These are phyloP conservation scores for Podila horticola DNA, from an alignment of 192 early-diverging fungal species.

Conservation along the genomic window DNA sequence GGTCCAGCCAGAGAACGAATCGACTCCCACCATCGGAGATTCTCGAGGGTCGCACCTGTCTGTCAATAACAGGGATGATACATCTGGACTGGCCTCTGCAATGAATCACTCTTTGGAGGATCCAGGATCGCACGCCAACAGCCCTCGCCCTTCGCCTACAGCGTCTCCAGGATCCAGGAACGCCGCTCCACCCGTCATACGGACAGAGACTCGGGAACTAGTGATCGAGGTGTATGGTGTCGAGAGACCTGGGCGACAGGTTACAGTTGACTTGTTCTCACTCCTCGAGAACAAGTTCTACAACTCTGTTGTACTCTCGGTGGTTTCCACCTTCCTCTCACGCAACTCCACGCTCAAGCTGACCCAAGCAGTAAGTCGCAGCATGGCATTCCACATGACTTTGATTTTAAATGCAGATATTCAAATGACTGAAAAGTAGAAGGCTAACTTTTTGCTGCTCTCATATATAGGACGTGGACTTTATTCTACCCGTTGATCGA, in stretches of 20 bases:
- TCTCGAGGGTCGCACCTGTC: conserved; percentile 14
- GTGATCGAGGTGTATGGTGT: conserved; percentile 80
- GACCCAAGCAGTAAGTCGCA: conserved; percentile 61
- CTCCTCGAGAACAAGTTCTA: conserved; percentile 74
- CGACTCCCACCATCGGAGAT: conserved; percentile 10
- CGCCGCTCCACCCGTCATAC: conserved; percentile 14
- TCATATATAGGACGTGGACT: conserved; percentile 74
- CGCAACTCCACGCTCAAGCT: conserved; percentile 75
- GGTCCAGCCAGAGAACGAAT: conserved; percentile 28
- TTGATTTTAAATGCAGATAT: neutral
- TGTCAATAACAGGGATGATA: neutral
- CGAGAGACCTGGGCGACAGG: conserved; percentile 61
- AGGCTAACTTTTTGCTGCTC: neutral
- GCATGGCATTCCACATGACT: neutral
- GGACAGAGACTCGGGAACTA: conserved; percentile 60
- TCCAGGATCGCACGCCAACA: conserved; percentile 33
- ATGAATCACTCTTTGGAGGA: conserved; percentile 39
- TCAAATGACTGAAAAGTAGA: neutral
- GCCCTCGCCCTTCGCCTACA: conserved; percentile 50
- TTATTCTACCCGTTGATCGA: conserved; percentile 75
- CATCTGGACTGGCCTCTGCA: neutral
- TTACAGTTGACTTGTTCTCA: conserved; percentile 68
- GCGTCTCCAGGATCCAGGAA: conserved; percentile 55
- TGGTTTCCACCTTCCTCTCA: conserved; percentile 71
- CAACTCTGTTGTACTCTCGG: conserved; percentile 66